phyloP scores from a whole-genome alignment of 108 stramenopile species.

The Cyclotella choctawhatcheeana region DNA sequence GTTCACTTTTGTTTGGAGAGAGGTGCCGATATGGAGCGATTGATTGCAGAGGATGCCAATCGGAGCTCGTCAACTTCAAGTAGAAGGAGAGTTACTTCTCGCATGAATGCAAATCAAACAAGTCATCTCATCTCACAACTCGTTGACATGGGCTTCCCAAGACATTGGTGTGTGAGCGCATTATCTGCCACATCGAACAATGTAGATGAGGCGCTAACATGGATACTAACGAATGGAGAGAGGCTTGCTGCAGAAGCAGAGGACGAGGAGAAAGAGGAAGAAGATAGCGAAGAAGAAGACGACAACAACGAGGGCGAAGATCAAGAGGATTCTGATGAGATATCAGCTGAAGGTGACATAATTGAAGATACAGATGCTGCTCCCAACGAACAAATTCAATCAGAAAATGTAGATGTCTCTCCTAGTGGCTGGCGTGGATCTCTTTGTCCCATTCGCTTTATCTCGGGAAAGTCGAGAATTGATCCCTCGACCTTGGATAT shows the following conservation, averaged over 20 bases:
- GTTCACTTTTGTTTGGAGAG: slow-evolving; percentile 95
- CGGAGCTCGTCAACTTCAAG: slow-evolving; percentile 49
- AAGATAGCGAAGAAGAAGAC: slow-evolving; percentile 50
- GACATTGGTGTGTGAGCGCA: slow-evolving; percentile 92
- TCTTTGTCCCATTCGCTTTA: slow-evolving; percentile 71
- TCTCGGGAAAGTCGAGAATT: slow-evolving; percentile 77
- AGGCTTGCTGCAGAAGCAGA: slow-evolving; percentile 78
- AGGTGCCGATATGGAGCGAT: slow-evolving; percentile 92
- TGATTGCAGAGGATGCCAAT: slow-evolving; percentile 82
- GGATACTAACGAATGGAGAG: slow-evolving; percentile 95
- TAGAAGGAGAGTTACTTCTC: slow-evolving; percentile 49
- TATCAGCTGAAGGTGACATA: slow-evolving; percentile 26
- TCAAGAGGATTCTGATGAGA: slow-evolving; percentile 61
- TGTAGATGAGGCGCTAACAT: slow-evolving; percentile 95
- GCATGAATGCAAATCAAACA: slow-evolving; percentile 46
- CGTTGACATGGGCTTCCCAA: slow-evolving; percentile 97
- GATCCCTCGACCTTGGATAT: slow-evolving; percentile 67
- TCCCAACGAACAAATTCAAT: background rate
- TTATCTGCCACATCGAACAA: slow-evolving; percentile 90
- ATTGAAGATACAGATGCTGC: background rate
- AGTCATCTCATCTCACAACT: slow-evolving; percentile 85
- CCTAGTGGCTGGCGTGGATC: slow-evolving; percentile 64
- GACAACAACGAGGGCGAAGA: slow-evolving; percentile 60
- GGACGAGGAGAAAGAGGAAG: slow-evolving; percentile 74
- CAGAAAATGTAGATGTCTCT: background rate